Percentiles rank a stretch among this genome's conserved stretches.
These are phyloP conservation scores for Dendrostoma leiphaemia DNA, from an alignment of 2,329 filamentous ascomycete species.

Conservation along the genomic window DNA sequence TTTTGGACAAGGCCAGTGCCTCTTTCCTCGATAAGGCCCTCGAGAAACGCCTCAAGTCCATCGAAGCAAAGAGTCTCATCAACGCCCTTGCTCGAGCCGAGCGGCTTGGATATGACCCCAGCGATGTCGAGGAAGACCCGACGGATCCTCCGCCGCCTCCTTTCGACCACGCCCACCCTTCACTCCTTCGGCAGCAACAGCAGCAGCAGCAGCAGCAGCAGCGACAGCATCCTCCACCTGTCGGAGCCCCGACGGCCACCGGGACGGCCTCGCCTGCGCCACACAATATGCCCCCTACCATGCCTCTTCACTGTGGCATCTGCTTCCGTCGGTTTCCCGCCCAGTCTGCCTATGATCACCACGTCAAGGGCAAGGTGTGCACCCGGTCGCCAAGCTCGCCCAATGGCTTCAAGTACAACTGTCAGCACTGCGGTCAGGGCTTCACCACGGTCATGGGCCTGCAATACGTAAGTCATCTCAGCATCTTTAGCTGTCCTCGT, in stretches of 20 bases:
- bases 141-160: neutral
- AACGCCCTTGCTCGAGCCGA: slow-evolving; percentile 56
- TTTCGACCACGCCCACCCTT: neutral
- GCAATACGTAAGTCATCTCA: slow-evolving; percentile 35
- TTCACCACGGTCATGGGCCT: slow-evolving; percentile 42
- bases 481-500: neutral
- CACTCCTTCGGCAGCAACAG: neutral
- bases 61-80: slow-evolving; percentile 52
- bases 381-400: slow-evolving; percentile 22
- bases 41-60: slow-evolving; percentile 50
- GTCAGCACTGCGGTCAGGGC: slow-evolving; percentile 43
- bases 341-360: slow-evolving; percentile 25
- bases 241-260: slow-evolving; percentile 12
- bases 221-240: slow-evolving; percentile 35
- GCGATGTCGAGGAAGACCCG: slow-evolving; percentile 41
- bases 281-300: neutral
- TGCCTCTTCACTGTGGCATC: slow-evolving; percentile 3
- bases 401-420: slow-evolving; percentile 35
- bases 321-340: slow-evolving; percentile 21
- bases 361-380: slow-evolving; percentile 35
- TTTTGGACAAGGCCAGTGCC: slow-evolving; percentile 46
- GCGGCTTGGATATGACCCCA: slow-evolving; percentile 53
- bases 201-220: slow-evolving; percentile 23
- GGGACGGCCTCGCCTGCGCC: neutral
- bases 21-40: slow-evolving; percentile 52